A percentile compares a stretch with the other conserved stretches of the same genome.
Evolutionary conservation across 495 filamentous ascomycete species (phyloP).

Genomic region (Penicillium paxilli): DNA sequence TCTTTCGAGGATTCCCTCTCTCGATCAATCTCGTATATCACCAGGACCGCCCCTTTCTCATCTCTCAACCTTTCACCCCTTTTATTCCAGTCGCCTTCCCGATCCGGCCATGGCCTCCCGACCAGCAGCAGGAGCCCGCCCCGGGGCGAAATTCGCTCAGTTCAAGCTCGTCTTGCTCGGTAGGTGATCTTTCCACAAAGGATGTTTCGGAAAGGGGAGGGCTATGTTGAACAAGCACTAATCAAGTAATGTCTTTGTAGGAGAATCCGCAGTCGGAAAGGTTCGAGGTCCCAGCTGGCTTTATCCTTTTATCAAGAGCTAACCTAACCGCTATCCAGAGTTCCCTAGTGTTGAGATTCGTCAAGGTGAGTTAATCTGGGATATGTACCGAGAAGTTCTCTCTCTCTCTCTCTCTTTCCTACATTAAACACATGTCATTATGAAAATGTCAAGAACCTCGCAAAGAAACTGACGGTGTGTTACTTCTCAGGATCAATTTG

Average conservation of each 20-base stretch:
- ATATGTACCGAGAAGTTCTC: too few species aligned
- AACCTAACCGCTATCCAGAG: conserved; percentile 59
- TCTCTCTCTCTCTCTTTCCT: too few species aligned
- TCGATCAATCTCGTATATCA: neutral
- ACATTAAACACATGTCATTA: too few species aligned
- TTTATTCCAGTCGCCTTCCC: conserved; percentile 11
- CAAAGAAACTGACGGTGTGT: conserved; percentile 10
- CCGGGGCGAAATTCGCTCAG: conserved; percentile 88
- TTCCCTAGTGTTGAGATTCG: conserved; percentile 95
- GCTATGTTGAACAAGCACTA: neutral
- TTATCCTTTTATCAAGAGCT: conserved; percentile 30
- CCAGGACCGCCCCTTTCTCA: conserved; percentile 1
- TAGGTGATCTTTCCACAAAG: conserved; percentile 40
- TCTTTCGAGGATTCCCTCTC: neutral
- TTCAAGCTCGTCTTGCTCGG: conserved; percentile 98
- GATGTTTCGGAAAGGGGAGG: neutral
- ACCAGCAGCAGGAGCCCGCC: conserved; percentile 72
- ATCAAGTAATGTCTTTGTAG: conserved; percentile 48
- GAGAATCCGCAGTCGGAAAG: conserved; percentile 98
- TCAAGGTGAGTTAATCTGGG: conserved; percentile 67
- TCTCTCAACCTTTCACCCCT: conserved; percentile 4
- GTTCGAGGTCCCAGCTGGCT: conserved; percentile 47
- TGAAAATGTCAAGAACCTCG: too few species aligned
- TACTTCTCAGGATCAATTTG: conserved; percentile 89
- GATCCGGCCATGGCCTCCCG: conserved; percentile 71